Base-by-base conservation (phyloP, 1,139 yeast genomes). In the Magnusiomyces suaveolens region DNA sequence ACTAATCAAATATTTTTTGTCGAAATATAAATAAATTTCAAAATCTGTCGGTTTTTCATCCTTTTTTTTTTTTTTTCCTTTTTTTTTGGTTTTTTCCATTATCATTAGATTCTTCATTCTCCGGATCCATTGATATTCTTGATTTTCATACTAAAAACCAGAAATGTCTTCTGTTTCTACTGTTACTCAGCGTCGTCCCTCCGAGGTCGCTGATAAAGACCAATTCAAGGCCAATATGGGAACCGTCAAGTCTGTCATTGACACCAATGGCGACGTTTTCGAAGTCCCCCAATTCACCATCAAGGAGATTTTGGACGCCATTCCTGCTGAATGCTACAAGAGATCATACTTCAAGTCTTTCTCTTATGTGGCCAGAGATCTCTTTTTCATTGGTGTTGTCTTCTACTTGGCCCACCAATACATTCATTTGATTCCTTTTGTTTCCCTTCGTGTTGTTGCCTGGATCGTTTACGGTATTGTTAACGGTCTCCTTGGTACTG, bases 261-360 rank as follows among this genome's bases (percentile, higher is more conserved):
- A 83, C 67, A 78, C 85, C 51, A 67, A 71, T 64, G 95, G 94
- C 43, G 74, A 81, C 55, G 80, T 75, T 56, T 86, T 84, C 68
- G 77, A 76, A 54, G 90, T 81, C 10, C 94, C 94, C 33, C 87
- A 83, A 64, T 83, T 74, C 72, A 72, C 89, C 60, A 83, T 85
- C 68, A 83, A 83, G 73, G 88, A 84, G 61, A 77, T 85, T 60
- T 72, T 85, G 64, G 77, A 78, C 56, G 87, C 83, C 46, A 85
- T 85, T 63, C 95, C 95, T 56, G 75, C 81, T 59, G 84, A 83
- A 62, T 84, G 92, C 69, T 86, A 83, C 70, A 80, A 86, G 67
- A 78, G 90, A 66, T 74, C 84, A 43, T 69, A 80, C 53, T 60
- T 72, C 39, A 76, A 73, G 63, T 82, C 89, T 23, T 68, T 83